Base-by-base conservation (phyloP, 495 filamentous ascomycete species). In the Podospora australis region DNA sequence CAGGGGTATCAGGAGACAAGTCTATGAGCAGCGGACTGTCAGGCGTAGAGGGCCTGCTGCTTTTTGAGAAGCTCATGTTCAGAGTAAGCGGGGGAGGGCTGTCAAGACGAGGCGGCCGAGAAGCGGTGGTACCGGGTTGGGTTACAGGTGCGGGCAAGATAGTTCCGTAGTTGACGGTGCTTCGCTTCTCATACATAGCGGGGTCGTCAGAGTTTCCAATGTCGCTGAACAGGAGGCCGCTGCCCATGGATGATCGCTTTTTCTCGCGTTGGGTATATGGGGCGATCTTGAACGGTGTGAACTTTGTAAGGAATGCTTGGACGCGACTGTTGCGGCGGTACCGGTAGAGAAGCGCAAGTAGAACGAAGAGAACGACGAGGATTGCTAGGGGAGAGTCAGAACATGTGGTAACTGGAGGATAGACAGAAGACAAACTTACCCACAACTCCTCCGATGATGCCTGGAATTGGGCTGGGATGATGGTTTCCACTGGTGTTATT, bases 191-290 rank as follows among this genome's bases (percentile, higher is more conserved):
- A 19, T 26, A 13, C 43, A 51, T 50, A 14, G 50, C 21, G 2
- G 43, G 44, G 6, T 58, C 54, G 13, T 46, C 46, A 4, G 19
- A 22, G 30, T 61, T 49, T 23, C 35, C 34, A 10, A 53, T 50
- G 21, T 56, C 55, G 29, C 49, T 55, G 39, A 60, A 60, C 0
- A 65, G 35, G 2, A 65, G 52, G 14, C 49, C 50, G 5, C 24
- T 51, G 43, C 62, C 62, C 54, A 65, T 58, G 1, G 62, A 65
- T 2, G 53, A 51, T 1, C 62, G 57, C 23, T 60, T 59, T 38
- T 46, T 56, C 11, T 65, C 59, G 0, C 14, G 19, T 4, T 53
- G 16, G 2, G 48, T 52, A 46, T 65, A 65, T 4, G 59, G 45
- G 1, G 59, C 30, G 17, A 54, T 20, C 34, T 56, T 58, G 45